Evolutionary conservation across 2,329 filamentous ascomycete genomes (phyloP).

Genomic region (Tolypocladium ovalisporum): DNA sequence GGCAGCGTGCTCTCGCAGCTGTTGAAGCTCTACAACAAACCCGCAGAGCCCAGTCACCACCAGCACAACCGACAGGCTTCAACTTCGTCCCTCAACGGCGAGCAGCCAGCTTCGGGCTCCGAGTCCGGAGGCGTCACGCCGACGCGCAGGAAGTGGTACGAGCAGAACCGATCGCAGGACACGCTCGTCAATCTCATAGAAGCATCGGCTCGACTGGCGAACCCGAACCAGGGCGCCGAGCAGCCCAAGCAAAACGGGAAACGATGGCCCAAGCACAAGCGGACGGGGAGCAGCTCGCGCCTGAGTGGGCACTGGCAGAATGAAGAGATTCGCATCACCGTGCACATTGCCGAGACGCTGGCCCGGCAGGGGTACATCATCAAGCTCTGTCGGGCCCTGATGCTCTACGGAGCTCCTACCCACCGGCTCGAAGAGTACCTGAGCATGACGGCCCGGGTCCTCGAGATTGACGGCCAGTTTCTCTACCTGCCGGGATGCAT

Average conservation of each 20-base stretch:
- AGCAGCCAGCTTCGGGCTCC: slow-evolving; percentile 20
- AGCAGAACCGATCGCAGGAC: slow-evolving; percentile 34
- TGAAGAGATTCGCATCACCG: slow-evolving; percentile 33
- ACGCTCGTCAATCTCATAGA: slow-evolving; percentile 35
- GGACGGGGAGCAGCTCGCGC: slow-evolving; percentile 22
- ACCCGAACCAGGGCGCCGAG: slow-evolving; percentile 7
- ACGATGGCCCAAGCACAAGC: slow-evolving; percentile 24
- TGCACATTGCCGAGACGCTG: slow-evolving; percentile 55
- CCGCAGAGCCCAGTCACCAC: slow-evolving; percentile 14
- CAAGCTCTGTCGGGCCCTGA: slow-evolving; percentile 72
- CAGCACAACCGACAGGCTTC: slow-evolving; percentile 13
- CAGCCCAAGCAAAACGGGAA: slow-evolving; percentile 11
- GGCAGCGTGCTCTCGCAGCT: slow-evolving; percentile 34
- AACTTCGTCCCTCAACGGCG: slow-evolving; percentile 15
- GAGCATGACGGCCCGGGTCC: slow-evolving; percentile 69
- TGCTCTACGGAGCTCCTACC: slow-evolving; percentile 81
- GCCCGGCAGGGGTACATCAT: slow-evolving; percentile 73
- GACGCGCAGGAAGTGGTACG: slow-evolving; percentile 35
- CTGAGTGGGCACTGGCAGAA: slow-evolving; percentile 29
- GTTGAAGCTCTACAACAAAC: slow-evolving; percentile 35
- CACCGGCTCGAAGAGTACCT: slow-evolving; percentile 86
- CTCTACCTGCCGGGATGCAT: slow-evolving; percentile 85
- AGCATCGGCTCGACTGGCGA: slow-evolving; percentile 25
- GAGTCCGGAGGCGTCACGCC: slow-evolving; percentile 29
- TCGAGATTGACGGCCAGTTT: slow-evolving; percentile 82